Base-by-base conservation (phyloP, 1,139 yeast species). In the Hansenula anomala region DNA sequence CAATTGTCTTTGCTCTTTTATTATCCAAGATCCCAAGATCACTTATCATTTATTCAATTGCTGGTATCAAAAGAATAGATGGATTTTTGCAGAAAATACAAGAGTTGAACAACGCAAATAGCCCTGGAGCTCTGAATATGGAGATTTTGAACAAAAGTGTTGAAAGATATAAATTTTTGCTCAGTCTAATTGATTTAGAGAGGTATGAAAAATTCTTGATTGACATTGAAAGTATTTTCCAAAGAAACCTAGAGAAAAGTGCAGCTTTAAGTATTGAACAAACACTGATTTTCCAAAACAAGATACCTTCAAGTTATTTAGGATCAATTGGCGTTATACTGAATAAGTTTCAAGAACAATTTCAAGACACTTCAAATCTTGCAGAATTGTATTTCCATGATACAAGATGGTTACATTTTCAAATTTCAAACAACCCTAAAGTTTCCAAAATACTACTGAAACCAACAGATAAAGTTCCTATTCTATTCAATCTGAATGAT, bases 11-110 rank as follows among this genome's bases (percentile, higher is more conserved):
- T 18, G 78, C 85, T 0, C 55, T 80, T 11, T 51, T 80, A 17
- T 58, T 86, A 54, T 77, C 87, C 39, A 81, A 80, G 48, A 79
- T 86, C 4, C 86, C 95, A 3, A 61, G 95, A 36, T 68, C 83
- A 18, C 73, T 87, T 43, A 64, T 87, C 49, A 69, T 80, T 58
- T 83, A 80, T 57, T 78, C 88, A 0, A 68, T 86, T 40, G 73
- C 88, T 4, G 84, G 85, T 14, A 73, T 84, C 22, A 78, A 80
- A 24, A 79, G 84, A 46, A 70, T 88, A 19, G 82, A 81, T 56
- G 79, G 48, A 70, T 80, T 43, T 53, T 64, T 38, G 58, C 58
- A 36, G 53, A 67, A 46, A 55, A 36, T 49, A 23, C 52, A 49
- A 30, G 57, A 44, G 22, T 43, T 39, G 23, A 36, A 43, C 37